phyloP scores from a whole-genome alignment of 495 filamentous ascomycete species.

The Chaetomium tenue region DNA sequence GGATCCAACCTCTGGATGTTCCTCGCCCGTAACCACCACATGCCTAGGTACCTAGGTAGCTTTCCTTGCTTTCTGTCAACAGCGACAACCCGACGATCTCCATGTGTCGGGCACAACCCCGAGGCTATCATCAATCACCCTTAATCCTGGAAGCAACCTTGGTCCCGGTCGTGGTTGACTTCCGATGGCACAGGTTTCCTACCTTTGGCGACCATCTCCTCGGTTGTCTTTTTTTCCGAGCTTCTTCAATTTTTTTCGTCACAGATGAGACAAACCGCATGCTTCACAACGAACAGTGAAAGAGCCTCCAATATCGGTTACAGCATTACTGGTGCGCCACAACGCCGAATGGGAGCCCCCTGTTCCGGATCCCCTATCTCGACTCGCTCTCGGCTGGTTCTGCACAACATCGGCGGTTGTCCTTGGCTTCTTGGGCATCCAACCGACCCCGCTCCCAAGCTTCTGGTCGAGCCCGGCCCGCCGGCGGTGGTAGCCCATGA shows the following conservation, averaged over 20 bases:
- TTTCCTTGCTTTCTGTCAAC: too few relatives aligned
- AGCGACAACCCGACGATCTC: too few relatives aligned
- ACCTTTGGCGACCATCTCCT: background rate
- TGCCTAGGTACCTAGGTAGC: too few relatives aligned
- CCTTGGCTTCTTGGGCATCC: background rate
- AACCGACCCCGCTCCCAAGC: slow-evolving; percentile 8
- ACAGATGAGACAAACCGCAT: background rate
- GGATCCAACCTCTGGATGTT: background rate
- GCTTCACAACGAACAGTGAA: background rate
- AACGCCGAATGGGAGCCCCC: background rate
- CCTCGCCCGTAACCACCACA: too few relatives aligned
- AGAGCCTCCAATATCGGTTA: slow-evolving; percentile 6
- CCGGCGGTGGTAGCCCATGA: background rate
- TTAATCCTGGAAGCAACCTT: too few relatives aligned
- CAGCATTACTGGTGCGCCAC: background rate
- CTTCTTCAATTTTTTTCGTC: background rate
- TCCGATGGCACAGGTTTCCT: background rate
- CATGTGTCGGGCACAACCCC: too few relatives aligned
- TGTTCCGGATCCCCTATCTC: background rate
- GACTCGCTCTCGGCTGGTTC: background rate
- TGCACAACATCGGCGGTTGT: background rate
- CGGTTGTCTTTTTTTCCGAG: background rate
- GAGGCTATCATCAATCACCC: background rate
- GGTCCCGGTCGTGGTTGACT: background rate
- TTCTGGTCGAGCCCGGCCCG: slow-evolving; percentile 5